Base-by-base conservation (phyloP, 495 filamentous ascomycete genomes). In the Beverwykella pulmonaria region DNA sequence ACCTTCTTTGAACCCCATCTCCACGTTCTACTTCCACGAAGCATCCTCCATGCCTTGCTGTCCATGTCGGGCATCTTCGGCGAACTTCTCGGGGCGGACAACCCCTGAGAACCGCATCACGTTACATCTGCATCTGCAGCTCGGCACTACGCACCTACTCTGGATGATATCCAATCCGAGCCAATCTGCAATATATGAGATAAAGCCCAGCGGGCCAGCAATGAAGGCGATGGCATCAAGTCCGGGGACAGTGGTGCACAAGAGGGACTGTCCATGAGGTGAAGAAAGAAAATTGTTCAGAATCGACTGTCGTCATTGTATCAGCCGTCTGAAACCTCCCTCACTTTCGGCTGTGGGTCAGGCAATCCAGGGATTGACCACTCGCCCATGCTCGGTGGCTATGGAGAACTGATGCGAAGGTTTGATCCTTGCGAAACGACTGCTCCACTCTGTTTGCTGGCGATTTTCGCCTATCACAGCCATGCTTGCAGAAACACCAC, bases 1-100 rank as follows among this genome's bases (percentile, higher is more conserved):
- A 68, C 65, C 65, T 68, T 68, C 53, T 63, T 63, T 63, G 41
- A 63, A 68, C 65, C 14, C 59, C 59, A 23, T 19, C 32, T 57
- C 57, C 49, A 17, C 20, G 34, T 34, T 49, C 26, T 12, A 6
- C 27, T 1, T 8, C n/a, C 22, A 12, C n/a, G n/a, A 27, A 10
- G 22, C 39, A 9, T n/a, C 39, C 6, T 44, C 17, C 39, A 44
- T 1, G 6, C n/a, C 27, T 14, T 48, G 49, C 39, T 19, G 15
- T 54, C 17, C 20, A 20, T 23, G 23, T 23, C 34, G 19, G 50
- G 2, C 32, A 32, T 9, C 12, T 30, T n/a, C 32, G 22, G 39
- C 14, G 20, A 25, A 4, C 25, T 44, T 2, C 15, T 41, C 54
- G 54, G 19, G 54, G 19, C 2, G 29, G 27, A 30, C 29, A 19